phyloP scores from a whole-genome alignment of 371 early-diverging fungal species.

The Saksenaea oblongispora region DNA sequence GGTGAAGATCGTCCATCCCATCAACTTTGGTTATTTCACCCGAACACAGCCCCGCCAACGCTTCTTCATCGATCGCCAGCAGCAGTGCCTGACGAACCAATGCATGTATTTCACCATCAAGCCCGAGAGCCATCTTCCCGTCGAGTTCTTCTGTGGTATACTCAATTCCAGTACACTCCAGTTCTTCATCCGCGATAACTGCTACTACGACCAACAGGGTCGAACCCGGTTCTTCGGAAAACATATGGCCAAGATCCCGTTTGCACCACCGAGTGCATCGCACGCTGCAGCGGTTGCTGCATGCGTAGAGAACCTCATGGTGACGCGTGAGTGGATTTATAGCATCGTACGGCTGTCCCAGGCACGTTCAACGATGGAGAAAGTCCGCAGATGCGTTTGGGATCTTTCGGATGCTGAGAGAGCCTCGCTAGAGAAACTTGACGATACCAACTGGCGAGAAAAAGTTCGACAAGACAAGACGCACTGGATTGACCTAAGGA shows the following conservation, averaged over 20 bases:
- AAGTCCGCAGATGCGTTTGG: slow-evolving; percentile 38
- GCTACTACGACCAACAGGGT: slow-evolving; percentile 66
- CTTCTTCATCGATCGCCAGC: slow-evolving; percentile 52
- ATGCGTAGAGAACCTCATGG: slow-evolving; percentile 22
- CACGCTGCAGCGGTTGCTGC: slow-evolving; percentile 18
- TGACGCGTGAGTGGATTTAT: slow-evolving; percentile 23
- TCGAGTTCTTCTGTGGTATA: slow-evolving; percentile 53
- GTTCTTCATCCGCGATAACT: slow-evolving; percentile 53
- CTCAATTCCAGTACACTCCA: slow-evolving; percentile 61
- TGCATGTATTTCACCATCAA: slow-evolving; percentile 63
- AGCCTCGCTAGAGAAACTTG: neutral
- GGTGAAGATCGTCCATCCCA: slow-evolving; percentile 64
- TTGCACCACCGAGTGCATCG: slow-evolving; percentile 37
- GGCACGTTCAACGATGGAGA: slow-evolving; percentile 23
- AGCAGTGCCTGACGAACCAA: slow-evolving; percentile 54
- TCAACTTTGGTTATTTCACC: slow-evolving; percentile 69
- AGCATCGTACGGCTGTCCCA: slow-evolving; percentile 10
- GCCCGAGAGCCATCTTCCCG: slow-evolving; percentile 21
- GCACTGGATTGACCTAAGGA: slow-evolving; percentile 6
- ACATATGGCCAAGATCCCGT: slow-evolving; percentile 66
- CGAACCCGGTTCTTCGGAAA: slow-evolving; percentile 64
- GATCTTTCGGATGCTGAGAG: slow-evolving; percentile 16
- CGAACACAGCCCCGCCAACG: slow-evolving; percentile 58
- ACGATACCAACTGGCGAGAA: neutral
- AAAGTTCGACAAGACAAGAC: neutral